Conservation (phyloP, 495 filamentous ascomycete species). For the Podospora pseudocomata region DNA sequence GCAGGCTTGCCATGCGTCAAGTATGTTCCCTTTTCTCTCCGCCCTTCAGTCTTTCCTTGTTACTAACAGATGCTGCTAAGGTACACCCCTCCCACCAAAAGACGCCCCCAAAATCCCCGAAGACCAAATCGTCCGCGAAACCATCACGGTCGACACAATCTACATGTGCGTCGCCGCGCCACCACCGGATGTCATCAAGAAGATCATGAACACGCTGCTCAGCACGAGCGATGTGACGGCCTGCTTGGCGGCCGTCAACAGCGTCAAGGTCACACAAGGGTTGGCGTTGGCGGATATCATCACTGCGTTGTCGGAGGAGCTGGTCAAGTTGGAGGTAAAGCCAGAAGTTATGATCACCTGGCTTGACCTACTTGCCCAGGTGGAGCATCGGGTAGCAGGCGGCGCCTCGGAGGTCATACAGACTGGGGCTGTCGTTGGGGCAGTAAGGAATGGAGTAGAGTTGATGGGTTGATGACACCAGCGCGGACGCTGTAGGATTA, state of each 20-base stretch:
- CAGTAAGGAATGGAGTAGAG: constrained; percentile 82
- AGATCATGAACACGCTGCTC: constrained; percentile 79
- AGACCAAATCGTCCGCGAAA: constrained; percentile 65
- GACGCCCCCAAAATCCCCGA: constrained; percentile 56
- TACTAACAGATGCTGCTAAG: constrained; percentile 29
- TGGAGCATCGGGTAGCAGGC: constrained; percentile 85
- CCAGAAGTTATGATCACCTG: constrained; percentile 83
- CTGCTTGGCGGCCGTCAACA: constrained; percentile 80
- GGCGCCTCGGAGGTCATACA: constrained; percentile 88
- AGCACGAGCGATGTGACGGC: constrained; percentile 79
- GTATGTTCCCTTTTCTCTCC: constrained; percentile 42
- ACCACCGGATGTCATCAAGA: constrained; percentile 80
- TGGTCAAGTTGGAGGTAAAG: constrained; percentile 79
- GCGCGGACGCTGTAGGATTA: neutral
- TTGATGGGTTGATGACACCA: constrained; percentile 43
- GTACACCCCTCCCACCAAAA: constrained; percentile 67
- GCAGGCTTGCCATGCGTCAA: constrained; percentile 93
- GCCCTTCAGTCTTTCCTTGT: neutral
- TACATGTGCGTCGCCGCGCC: constrained; percentile 97
- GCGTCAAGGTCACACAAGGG: constrained; percentile 80
- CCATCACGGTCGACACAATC: constrained; percentile 86
- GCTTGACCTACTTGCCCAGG: constrained; percentile 86
- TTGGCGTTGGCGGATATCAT: constrained; percentile 92
- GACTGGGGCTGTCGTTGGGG: constrained; percentile 87
- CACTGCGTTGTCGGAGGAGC: constrained; percentile 74